Base-by-base conservation (phyloP, 257 asterid species). In the Asclepias syriaca region DNA sequence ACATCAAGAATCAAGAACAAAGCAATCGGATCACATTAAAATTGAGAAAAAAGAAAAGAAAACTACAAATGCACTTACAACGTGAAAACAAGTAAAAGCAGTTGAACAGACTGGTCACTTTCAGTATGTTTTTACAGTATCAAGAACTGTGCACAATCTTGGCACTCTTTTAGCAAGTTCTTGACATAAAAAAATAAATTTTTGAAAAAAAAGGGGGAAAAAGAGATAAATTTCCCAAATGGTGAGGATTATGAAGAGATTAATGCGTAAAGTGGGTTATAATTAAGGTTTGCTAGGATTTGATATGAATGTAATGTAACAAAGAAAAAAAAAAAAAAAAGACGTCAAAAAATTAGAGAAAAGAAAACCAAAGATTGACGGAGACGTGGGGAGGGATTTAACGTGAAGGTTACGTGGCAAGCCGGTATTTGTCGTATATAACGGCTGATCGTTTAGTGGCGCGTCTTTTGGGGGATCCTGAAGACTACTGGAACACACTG, bases 401-500 rank as follows among this genome's bases (percentile, higher is more conserved):
- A 83, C 85, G 89, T 75, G 86, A 82, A 70, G 50, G 34, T 82
- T 89, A 78, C 68, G 78, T 76, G 89, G 86, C 80, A 66, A 59
- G 77, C 73, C 84, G 73, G 65, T 85, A 53, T 73, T 77, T 76
- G 65, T 67, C 75, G 54, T 12, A 46, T 61, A 63, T 64, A 82
- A 83, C 84, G 83, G 81, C 21, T 72, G 68, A 77, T 82, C 73
- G 74, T 77, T 81, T 72, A 66, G 77, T 78, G 87, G 82, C 87
- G 85, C 90, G 75, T 74, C 72, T 79, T 84, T 67, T 27, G 53
- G 66, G 66, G 67, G 58, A 24, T 18, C 66, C 64, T 57, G 14
- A 14, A 22, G 65, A 74, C 51, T 12, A 74, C 51, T 12, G 14
- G 14, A 43, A 43, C 10, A 7, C 10, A 8, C 11, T 43, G 11